Evolutionary conservation across 75 land plant species (phyloP), one percentile per base, ranked within the genome.

Genomic region (Cryptomeria japonica): DNA sequence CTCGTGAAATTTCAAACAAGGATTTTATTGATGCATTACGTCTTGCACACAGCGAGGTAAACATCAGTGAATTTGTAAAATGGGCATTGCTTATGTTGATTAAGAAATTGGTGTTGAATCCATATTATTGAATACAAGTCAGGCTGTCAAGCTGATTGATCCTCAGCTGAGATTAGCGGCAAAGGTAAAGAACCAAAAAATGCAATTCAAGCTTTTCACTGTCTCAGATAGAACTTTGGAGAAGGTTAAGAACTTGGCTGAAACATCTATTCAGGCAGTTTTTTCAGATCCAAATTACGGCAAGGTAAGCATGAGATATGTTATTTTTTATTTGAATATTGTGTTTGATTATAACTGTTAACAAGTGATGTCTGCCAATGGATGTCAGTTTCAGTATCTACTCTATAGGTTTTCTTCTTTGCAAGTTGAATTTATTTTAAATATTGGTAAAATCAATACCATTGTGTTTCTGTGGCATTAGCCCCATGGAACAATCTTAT

Each of bases 61-160:
- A 88, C 78, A n/a, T 34, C 37, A 58, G 5, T 83, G 79, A 41
- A 39, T 42, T 84, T 46, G 32, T 2, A 8, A 37, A 72, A 22
- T 37, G 13, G 10, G 3, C 61, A 32, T 58, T 46, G 53, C 25
- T 82, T 82, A n/a, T 82, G 47, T 46, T 82, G 3, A 28, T 82
- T 42, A 28, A 28, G 11, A 80, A 44, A 25, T 28, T 82, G 25
- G 11, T 46, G 13, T 82, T n/a, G 61, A 46, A 64, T 51, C 41
- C 64, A n/a, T 22, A 76, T 89, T 19, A 76, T 46, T 90, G 88
- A 38, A 64, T 70, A 25, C 61, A 72, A 36, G 56, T 85, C 87
- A 95, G 98, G 99, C 99, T 13, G 90, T 92, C n/a, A 97, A 96
- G 89, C 93, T 91, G 58, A 92, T 97, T 84, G 94, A 94, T 76